These are phyloP conservation scores for Edaphochlamys debaryana DNA, from an alignment of 139 green algal species.

Conservation along the genomic window DNA sequence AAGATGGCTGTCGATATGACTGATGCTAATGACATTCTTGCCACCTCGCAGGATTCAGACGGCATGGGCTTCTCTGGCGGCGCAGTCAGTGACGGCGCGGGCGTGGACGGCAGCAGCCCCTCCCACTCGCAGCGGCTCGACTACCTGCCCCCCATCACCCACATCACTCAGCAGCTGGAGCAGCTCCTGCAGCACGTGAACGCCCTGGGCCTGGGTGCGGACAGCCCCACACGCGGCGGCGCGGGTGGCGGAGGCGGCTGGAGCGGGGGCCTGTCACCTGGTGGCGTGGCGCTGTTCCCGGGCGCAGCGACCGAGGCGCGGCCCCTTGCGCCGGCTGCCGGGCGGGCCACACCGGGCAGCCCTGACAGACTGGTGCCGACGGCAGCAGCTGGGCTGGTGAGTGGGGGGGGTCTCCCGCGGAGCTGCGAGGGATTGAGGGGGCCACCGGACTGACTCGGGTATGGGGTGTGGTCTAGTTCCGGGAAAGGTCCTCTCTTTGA, in stretches of 20 bases:
- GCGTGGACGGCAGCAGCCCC: too few relatives aligned
- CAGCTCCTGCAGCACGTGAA: neutral
- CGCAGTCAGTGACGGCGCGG: neutral
- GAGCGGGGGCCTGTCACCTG: neutral
- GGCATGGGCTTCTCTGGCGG: too few relatives aligned
- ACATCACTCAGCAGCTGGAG: constrained; percentile 18
- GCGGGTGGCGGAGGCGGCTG: neutral
- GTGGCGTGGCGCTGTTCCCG: too few relatives aligned
- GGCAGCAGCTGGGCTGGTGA: too few relatives aligned
- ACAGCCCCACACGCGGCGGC: neutral
- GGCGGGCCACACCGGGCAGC: neutral
- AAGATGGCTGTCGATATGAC: too few relatives aligned
- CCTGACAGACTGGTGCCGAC: neutral
- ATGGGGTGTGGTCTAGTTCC: neutral
- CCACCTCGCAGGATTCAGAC: too few relatives aligned
- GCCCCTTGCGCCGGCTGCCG: neutral
- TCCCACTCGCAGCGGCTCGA: neutral
- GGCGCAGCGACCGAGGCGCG: neutral
- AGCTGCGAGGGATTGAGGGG: too few relatives aligned
- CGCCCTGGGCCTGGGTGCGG: neutral
- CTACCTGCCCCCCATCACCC: neutral
- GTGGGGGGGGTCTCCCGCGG: too few relatives aligned
- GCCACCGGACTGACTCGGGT: too few relatives aligned
- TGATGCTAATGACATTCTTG: too few relatives aligned
- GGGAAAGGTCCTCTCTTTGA: neutral